Percentiles rank a stretch among this genome's conserved stretches.
Conservation (phyloP, 345 rosid species). For the Ailanthus altissimus region DNA sequence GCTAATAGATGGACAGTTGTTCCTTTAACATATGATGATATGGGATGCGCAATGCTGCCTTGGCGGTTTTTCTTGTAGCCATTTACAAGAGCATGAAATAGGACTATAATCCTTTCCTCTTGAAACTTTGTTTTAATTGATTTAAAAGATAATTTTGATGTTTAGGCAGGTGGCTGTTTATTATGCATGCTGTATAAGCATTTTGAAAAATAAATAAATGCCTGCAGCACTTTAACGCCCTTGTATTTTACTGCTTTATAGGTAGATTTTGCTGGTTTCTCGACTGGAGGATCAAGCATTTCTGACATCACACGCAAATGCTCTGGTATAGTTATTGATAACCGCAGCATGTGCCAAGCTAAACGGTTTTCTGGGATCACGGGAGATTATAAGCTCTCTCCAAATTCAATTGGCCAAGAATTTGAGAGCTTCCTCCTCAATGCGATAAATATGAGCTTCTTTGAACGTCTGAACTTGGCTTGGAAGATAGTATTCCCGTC, state of each 20-base stretch:
- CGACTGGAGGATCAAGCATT: conserved; percentile 40
- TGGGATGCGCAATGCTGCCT: not conserved
- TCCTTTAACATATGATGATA: not conserved
- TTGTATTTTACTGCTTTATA: conserved; percentile 27
- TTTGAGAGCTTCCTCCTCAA: conserved; percentile 70
- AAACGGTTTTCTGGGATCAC: conserved; percentile 47
- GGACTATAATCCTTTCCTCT: not conserved
- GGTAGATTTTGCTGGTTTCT: conserved; percentile 53
- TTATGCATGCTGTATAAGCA: not conserved
- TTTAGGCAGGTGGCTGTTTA: not conserved
- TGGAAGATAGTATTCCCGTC: conserved; percentile 96
- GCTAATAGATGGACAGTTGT: not conserved
- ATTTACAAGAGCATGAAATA: not conserved
- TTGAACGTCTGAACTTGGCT: conserved; percentile 81
- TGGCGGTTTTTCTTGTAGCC: not conserved
- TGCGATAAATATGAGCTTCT: conserved; percentile 77
- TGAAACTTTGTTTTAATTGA: not conserved
- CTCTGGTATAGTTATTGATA: conserved; percentile 35
- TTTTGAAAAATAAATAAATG: conserved; percentile 5
- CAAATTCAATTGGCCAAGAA: conserved; percentile 58
- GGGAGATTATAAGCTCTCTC: conserved; percentile 55
- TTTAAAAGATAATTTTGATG: not conserved
- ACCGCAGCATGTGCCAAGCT: conserved; percentile 30
- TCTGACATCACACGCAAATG: conserved; percentile 32
- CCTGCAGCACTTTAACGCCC: not conserved